Evolutionary conservation across 805 yeast species (phyloP).

Genomic region (Ascoidea asiatica): DNA sequence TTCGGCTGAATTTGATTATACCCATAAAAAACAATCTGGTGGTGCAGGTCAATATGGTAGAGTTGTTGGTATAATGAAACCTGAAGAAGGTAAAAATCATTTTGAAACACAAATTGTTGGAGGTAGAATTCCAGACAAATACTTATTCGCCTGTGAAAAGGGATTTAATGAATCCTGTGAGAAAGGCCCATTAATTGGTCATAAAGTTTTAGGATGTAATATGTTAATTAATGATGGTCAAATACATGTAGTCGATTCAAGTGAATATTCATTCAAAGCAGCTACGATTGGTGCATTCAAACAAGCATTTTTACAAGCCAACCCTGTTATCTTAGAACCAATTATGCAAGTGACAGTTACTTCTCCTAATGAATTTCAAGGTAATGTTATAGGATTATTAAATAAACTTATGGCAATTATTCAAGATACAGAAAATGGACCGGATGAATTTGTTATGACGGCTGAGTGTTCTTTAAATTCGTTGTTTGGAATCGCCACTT

Average conservation of each 20-base stretch:
- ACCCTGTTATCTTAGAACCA: slow-evolving; percentile 89
- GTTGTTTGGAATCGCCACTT: slow-evolving; percentile 93
- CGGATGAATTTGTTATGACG: slow-evolving; percentile 84
- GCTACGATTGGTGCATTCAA: slow-evolving; percentile 89
- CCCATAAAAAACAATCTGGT: slow-evolving; percentile 97
- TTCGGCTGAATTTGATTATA: slow-evolving; percentile 72
- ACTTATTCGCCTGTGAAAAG: slow-evolving; percentile 82
- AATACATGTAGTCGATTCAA: slow-evolving; percentile 93
- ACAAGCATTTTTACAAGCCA: slow-evolving; percentile 73
- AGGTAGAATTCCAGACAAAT: slow-evolving; percentile 94
- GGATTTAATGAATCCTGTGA: slow-evolving; percentile 92
- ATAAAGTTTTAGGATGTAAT: slow-evolving; percentile 79
- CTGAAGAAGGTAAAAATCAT: slow-evolving; percentile 52
- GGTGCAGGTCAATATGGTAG: slow-evolving; percentile 99
- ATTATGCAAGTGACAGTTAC: slow-evolving; percentile 88
- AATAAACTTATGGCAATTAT: slow-evolving; percentile 90
- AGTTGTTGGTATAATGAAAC: slow-evolving; percentile 73
- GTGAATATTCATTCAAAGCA: slow-evolving; percentile 87
- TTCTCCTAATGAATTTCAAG: slow-evolving; percentile 96
- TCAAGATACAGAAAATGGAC: slow-evolving; percentile 84
- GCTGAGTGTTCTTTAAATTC: slow-evolving; percentile 96
- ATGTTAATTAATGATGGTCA: slow-evolving; percentile 97
- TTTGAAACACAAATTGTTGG: slow-evolving; percentile 88
- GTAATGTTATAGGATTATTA: slow-evolving; percentile 77
- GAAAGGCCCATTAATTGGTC: slow-evolving; percentile 95